Evolutionary conservation across 2,329 filamentous ascomycete species (phyloP).

Genomic region (Aspergillus spinulosporus): DNA sequence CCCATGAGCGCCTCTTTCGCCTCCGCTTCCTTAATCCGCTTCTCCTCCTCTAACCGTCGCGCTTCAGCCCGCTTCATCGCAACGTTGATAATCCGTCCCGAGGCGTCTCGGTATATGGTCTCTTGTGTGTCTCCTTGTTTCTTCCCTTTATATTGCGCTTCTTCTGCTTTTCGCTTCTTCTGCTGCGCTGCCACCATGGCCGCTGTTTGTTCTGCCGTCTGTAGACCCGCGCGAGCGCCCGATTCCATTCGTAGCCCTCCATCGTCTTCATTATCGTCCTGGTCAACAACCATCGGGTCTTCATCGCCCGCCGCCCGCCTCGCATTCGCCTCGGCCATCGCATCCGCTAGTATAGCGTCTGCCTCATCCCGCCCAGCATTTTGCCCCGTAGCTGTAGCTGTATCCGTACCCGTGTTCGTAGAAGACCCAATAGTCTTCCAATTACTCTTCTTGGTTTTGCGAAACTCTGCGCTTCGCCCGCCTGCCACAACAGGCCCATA

Average conservation of each 20-base stretch:
- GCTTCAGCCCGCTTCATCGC: constrained; percentile 87
- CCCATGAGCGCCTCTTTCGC: constrained; percentile 74
- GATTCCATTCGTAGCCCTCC: constrained; percentile 71
- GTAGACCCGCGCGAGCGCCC: constrained; percentile 82
- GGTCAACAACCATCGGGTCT: constrained; percentile 46
- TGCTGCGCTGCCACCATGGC: constrained; percentile 68
- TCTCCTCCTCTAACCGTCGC: constrained; percentile 73
- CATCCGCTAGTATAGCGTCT: constrained; percentile 74
- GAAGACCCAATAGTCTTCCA: constrained; percentile 67
- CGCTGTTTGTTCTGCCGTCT: constrained; percentile 76
- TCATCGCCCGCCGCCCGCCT: constrained; percentile 54
- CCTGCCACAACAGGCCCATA: constrained; percentile 36
- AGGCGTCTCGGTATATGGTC: constrained; percentile 93
- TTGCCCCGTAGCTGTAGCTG: constrained; percentile 30
- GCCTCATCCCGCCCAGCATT: constrained; percentile 62
- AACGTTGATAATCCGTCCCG: constrained; percentile 89
- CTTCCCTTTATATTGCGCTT: constrained; percentile 41
- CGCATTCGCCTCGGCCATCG: constrained; percentile 66
- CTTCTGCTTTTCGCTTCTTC: constrained; percentile 48
- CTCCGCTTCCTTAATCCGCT: constrained; percentile 62
- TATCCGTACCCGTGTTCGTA: constrained; percentile 3
- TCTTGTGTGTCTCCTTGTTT: constrained; percentile 57
- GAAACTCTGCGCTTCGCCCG: constrained; percentile 54
- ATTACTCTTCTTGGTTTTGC: constrained; percentile 71
- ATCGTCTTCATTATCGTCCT: constrained; percentile 35